Conservation (phyloP, 371 early-diverging fungal species). For the Dichotomocladium elegans region DNA sequence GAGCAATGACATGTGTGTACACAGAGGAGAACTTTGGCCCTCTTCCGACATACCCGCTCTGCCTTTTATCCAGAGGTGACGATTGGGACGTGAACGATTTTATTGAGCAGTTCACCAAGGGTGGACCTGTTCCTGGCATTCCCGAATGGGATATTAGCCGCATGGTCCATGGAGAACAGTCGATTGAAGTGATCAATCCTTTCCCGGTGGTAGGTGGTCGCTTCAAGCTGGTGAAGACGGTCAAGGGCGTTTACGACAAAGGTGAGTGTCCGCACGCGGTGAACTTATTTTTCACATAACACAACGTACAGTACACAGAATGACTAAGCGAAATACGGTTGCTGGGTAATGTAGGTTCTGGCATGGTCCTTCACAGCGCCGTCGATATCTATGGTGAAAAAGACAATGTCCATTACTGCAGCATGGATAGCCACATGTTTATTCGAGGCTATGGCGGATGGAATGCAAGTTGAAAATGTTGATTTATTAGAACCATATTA, state of each 20-base stretch:
- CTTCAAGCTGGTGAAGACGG: slow-evolving; percentile 41
- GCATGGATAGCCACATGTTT: slow-evolving; percentile 47
- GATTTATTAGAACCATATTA: not conserved
- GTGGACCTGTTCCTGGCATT: slow-evolving; percentile 50
- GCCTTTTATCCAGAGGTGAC: slow-evolving; percentile 52
- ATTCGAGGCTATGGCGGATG: slow-evolving; percentile 57
- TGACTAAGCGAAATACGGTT: too few relatives aligned
- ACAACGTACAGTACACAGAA: not conserved
- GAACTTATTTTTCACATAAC: too few relatives aligned
- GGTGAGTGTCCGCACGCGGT: slow-evolving; percentile 15
- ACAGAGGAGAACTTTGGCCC: slow-evolving; percentile 29
- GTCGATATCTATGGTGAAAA: slow-evolving; percentile 51
- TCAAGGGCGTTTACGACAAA: slow-evolving; percentile 55
- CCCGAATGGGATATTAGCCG: slow-evolving; percentile 64
- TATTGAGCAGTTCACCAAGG: slow-evolving; percentile 25
- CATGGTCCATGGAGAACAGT: slow-evolving; percentile 74
- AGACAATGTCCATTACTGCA: slow-evolving; percentile 42
- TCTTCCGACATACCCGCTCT: slow-evolving; percentile 70
- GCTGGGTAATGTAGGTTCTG: slow-evolving; percentile 40
- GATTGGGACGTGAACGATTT: slow-evolving; percentile 61
- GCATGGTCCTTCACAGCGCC: slow-evolving; percentile 63
- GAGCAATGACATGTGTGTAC: too few relatives aligned
- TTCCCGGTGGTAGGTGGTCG: slow-evolving; percentile 56
- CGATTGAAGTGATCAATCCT: slow-evolving; percentile 53
- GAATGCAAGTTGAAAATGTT: slow-evolving; percentile 20